phyloP scores from a whole-genome alignment of 2,329 filamentous ascomycete species.

The Aspergillus pseudoglaucus region DNA sequence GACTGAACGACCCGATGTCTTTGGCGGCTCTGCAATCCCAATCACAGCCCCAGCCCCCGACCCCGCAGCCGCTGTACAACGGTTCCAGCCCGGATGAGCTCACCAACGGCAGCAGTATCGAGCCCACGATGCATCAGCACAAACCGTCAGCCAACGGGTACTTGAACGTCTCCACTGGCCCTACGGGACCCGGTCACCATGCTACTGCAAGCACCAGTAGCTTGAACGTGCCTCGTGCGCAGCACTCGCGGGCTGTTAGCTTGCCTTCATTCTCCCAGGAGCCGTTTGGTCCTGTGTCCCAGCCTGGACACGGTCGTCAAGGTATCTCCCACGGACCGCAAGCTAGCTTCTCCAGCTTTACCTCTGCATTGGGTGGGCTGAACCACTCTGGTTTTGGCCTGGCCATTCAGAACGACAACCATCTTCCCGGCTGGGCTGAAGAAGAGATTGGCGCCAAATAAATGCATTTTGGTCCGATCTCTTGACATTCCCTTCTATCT shows the following conservation, averaged over 20 bases:
- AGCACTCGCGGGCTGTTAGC: slow-evolving; percentile 78
- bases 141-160: slow-evolving; percentile 62
- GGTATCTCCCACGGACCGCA: slow-evolving; percentile 39
- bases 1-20: slow-evolving; percentile 36
- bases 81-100: slow-evolving; percentile 62
- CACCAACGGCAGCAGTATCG: slow-evolving; percentile 47
- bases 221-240: slow-evolving; percentile 49
- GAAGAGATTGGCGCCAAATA: slow-evolving; percentile 55
- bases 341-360: slow-evolving; percentile 53
- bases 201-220: slow-evolving; percentile 57
- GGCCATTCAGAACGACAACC: slow-evolving; percentile 52
- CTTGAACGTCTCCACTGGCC: slow-evolving; percentile 42
- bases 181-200: slow-evolving; percentile 71
- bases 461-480: slow-evolving; percentile 7
- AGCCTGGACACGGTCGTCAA: slow-evolving; percentile 28
- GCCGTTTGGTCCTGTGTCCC: slow-evolving; percentile 43
- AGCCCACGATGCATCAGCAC: slow-evolving; percentile 43
- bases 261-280: slow-evolving; percentile 66
- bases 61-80: slow-evolving; percentile 68
- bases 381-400: slow-evolving; percentile 54
- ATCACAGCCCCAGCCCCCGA: slow-evolving; percentile 61
- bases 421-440: slow-evolving; percentile 57
- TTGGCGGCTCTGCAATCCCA: slow-evolving; percentile 50
- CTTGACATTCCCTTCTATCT: slow-evolving; percentile 12
- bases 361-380: slow-evolving; percentile 53